Evolutionary conservation across 768 basidiomycete species (phyloP), one percentile per base, ranked within the genome.

Genomic region (Boletus rubropictus): DNA sequence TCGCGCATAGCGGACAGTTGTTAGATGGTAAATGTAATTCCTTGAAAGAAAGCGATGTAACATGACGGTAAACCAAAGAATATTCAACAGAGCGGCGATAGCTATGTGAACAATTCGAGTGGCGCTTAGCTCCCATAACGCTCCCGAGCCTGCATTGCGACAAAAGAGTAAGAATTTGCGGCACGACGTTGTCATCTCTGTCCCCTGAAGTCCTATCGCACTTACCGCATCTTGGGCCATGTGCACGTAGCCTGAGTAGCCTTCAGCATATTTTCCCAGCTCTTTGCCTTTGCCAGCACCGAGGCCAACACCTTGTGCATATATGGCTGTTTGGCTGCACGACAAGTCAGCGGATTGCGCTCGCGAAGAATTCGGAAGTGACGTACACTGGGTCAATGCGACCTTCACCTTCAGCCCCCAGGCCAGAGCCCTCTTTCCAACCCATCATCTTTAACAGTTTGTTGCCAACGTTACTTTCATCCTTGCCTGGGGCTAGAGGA

Each of bases 381-480:
- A 39, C 1, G 74, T 65, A 86, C 82, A 97, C 82, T 11, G 94
- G 93, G 46, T 94, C 90, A 10, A 90, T 82, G 47, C 92, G 69
- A 36, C 94, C 94, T 43, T 89, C 87, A 4, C 87, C 87, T 39
- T 76, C 76, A 7, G 80, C 76, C 1, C 95, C 95, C 33, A 98
- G 68, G 1, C 95, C 94, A 14, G 78, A 82, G 6, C 94, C 94
- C 58, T 87, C 86, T 52, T 77, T 88, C 94, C 94, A 98, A 1
- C 95, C 96, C 94, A 98, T 97, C 81, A 95, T 94, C 65, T 91
- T 90, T 52, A 98, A 66, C 48, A 99, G 64, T 60, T 90, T 93
- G 61, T 94, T 94, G 6, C 96, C 96, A 10, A 91, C 79, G 56
- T 98, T 98, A 34, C 58, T 82, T 41, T 84, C 80, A 57, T 97